These are phyloP conservation scores for Brassica hybrid DNA, from an alignment of 441 rosid genomes.

Conservation along the genomic window DNA sequence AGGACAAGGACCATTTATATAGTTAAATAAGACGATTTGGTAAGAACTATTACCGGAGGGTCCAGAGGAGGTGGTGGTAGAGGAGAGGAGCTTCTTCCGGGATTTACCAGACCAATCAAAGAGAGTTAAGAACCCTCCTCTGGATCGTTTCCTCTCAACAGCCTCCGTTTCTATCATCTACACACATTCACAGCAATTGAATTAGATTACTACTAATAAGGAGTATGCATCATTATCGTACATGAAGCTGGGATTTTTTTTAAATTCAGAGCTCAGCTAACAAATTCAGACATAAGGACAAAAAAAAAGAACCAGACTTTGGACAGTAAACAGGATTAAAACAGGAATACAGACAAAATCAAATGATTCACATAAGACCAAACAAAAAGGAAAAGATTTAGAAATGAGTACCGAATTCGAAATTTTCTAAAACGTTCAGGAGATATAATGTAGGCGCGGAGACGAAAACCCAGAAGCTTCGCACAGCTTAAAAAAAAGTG, in stretches of 20 bases:
- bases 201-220: constrained; percentile 5
- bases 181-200: constrained; percentile 18
- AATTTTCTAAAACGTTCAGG: background rate
- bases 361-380: constrained; percentile 10
- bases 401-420: constrained; percentile 26
- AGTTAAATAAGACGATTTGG: background rate
- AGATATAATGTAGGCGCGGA: constrained; percentile 14
- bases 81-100: constrained; percentile 79
- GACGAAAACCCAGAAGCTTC: constrained; percentile 25
- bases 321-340: constrained; percentile 23
- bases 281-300: constrained; percentile 14
- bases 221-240: background rate
- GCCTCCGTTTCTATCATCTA: constrained; percentile 67
- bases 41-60: constrained; percentile 32
- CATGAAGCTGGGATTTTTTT: background rate
- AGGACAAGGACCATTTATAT: background rate
- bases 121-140: constrained; percentile 68
- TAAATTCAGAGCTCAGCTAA: background rate
- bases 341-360: constrained; percentile 29
- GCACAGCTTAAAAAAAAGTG: background rate
- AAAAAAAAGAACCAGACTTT: constrained; percentile 31
- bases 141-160: constrained; percentile 65
- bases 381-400: background rate
- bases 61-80: constrained; percentile 4
- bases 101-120: constrained; percentile 95